These are phyloP conservation scores for Fusarium robinianum DNA, from an alignment of 2,329 filamentous ascomycete species.

Conservation along the genomic window DNA sequence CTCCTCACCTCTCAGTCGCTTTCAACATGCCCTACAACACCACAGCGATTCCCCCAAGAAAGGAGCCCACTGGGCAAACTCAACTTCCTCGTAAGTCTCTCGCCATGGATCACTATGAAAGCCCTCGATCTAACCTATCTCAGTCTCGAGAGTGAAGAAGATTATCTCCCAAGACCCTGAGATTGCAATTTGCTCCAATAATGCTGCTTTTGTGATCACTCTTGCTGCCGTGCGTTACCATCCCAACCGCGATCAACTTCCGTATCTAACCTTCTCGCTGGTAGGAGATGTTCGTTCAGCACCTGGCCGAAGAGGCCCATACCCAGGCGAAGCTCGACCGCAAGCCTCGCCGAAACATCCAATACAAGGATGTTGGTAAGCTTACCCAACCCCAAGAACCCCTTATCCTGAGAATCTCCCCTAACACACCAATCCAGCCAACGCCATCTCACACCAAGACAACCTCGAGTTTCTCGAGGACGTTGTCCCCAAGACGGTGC, in stretches of 20 bases:
- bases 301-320: constrained; percentile 82
- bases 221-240: constrained; percentile 73
- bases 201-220: constrained; percentile 91
- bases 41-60: constrained; percentile 75
- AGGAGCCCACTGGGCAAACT: constrained; percentile 83
- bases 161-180: constrained; percentile 90
- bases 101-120: constrained; percentile 10
- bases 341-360: constrained; percentile 90
- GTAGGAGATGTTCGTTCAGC: constrained; percentile 93
- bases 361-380: constrained; percentile 90
- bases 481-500: constrained; percentile 82
- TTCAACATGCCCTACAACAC: constrained; percentile 85
- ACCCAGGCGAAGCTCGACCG: constrained; percentile 88
- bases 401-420: neutral
- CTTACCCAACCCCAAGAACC: no score
- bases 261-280: constrained; percentile 16
- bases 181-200: constrained; percentile 84
- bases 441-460: constrained; percentile 83
- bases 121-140: constrained; percentile 7
- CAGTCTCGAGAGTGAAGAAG: constrained; percentile 94
- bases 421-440: constrained; percentile 58
- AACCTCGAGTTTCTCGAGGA: constrained; percentile 95
- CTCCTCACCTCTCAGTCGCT: neutral
- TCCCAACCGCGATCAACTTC: neutral
- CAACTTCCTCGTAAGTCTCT: constrained; percentile 77